phyloP scores from a whole-genome alignment of 169 alveolate genomes.

The Babesia bigemina region DNA sequence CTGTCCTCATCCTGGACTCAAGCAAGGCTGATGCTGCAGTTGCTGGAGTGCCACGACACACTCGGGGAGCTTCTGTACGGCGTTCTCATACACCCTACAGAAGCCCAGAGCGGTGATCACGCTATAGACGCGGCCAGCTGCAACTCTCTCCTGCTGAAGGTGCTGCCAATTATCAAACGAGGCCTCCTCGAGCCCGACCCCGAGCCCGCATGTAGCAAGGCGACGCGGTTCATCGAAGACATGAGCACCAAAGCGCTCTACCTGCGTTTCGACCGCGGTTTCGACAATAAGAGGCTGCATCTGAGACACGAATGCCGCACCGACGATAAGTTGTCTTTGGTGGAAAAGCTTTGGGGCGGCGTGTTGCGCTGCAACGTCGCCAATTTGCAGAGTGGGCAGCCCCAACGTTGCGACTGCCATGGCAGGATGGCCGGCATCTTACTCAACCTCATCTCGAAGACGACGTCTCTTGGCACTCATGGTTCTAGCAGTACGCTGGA shows the following conservation, averaged over 20 bases:
- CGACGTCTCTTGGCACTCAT: neutral
- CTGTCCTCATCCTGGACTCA: neutral
- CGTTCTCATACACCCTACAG: neutral
- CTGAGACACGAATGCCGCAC: neutral
- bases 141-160: slow-evolving; percentile 14
- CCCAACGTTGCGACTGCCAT: slow-evolving; percentile 1
- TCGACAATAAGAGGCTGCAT: neutral
- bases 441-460: neutral
- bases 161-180: slow-evolving; percentile 16
- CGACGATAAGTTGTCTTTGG: neutral
- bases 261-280: slow-evolving; percentile 3
- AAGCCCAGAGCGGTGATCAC: neutral
- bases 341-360: slow-evolving; percentile 1
- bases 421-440: neutral
- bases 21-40: neutral
- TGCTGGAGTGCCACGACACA: slow-evolving; percentile 21
- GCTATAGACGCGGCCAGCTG: slow-evolving; percentile 24
- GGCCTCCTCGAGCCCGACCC: neutral
- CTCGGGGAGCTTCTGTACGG: neutral
- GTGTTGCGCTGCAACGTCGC: neutral
- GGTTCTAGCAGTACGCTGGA: neutral
- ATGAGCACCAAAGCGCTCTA: neutral
- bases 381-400: no score
- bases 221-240: slow-evolving; percentile 1
- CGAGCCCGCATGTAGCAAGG: slow-evolving; percentile 18